These are phyloP conservation scores for Wallacemonas sp. DNA, from an alignment of 208 protist genomes.

Conservation along the genomic window DNA sequence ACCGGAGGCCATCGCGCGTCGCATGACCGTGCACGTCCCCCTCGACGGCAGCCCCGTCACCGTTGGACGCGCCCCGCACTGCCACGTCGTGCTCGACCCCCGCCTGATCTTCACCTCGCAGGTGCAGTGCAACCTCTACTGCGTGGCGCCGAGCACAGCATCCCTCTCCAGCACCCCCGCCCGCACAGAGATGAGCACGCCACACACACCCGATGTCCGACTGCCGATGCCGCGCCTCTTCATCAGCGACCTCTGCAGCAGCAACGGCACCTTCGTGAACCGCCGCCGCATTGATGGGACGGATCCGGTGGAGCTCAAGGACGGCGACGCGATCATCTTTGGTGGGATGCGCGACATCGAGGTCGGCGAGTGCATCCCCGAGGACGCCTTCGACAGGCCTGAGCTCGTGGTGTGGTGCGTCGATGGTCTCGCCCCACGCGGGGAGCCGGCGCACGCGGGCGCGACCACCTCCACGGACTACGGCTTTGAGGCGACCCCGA, in stretches of 20 bases:
- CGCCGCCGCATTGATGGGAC: slow-evolving; percentile 46
- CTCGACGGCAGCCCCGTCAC: slow-evolving; percentile 57
- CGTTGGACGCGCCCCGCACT: slow-evolving; percentile 63
- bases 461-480: not conserved
- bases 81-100: slow-evolving; percentile 62
- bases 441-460: not conserved
- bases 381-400: slow-evolving; percentile 45
- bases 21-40: slow-evolving; percentile 40
- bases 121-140: slow-evolving; percentile 72
- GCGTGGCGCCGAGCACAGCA: slow-evolving; percentile 2
- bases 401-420: slow-evolving; percentile 83
- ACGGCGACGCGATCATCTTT: slow-evolving; percentile 73
- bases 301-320: slow-evolving; percentile 44
- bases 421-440: slow-evolving; percentile 20
- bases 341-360: slow-evolving; percentile 86
- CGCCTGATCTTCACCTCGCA: slow-evolving; percentile 81
- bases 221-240: slow-evolving; percentile 30
- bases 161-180: not conserved
- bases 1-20: slow-evolving; percentile 42
- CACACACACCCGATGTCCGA: not conserved
- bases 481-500: slow-evolving; percentile 48
- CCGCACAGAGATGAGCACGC: not conserved
- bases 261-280: slow-evolving; percentile 91
- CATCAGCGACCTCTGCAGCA: slow-evolving; percentile 80
- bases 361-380: slow-evolving; percentile 47